These are phyloP conservation scores for Crotalaria pallida DNA, from an alignment of 306 rosid species.

Conservation along the genomic window DNA sequence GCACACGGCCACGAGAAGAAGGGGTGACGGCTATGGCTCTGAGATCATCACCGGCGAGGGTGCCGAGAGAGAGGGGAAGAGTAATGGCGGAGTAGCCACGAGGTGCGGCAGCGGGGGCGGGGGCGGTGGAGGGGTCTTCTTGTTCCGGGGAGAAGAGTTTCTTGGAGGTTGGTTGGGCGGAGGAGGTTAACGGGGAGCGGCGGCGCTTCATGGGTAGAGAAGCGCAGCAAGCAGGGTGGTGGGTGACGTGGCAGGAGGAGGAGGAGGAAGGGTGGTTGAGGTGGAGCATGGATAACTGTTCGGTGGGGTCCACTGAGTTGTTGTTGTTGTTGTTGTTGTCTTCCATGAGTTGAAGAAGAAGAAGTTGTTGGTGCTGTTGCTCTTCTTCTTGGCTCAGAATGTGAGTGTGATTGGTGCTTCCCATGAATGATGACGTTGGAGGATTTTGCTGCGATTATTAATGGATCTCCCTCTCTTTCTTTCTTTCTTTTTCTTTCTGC, in stretches of 20 bases:
- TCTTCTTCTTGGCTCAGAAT: not conserved
- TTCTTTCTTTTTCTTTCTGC: too few species aligned
- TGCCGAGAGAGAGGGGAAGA: slow-evolving; percentile 7
- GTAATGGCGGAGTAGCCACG: slow-evolving; percentile 32
- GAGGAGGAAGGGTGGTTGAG: slow-evolving; percentile 4
- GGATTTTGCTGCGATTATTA: too few species aligned
- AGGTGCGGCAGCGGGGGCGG: not conserved
- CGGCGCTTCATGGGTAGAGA: slow-evolving; percentile 17
- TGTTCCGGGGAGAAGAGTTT: slow-evolving; percentile 13
- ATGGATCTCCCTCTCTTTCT: too few species aligned
- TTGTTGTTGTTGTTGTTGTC: not conserved
- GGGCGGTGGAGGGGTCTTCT: too few species aligned
- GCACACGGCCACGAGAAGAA: not conserved
- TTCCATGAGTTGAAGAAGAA: slow-evolving; percentile 6
- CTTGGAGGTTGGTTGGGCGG: slow-evolving; percentile 24
- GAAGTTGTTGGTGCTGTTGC: not conserved
- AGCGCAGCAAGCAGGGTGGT: not conserved
- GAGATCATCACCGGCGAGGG: not conserved
- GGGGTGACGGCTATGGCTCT: too few species aligned
- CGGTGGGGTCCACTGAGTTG: not conserved
- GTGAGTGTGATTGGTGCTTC: too few species aligned
- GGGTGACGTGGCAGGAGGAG: not conserved
- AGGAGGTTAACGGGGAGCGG: not conserved
- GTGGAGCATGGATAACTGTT: slow-evolving; percentile 16
- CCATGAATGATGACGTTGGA: too few species aligned